Evolutionary conservation across 768 basidiomycete genomes (phyloP), one percentile per base, ranked within the genome.

Genomic region (Amylocystis lapponica): DNA sequence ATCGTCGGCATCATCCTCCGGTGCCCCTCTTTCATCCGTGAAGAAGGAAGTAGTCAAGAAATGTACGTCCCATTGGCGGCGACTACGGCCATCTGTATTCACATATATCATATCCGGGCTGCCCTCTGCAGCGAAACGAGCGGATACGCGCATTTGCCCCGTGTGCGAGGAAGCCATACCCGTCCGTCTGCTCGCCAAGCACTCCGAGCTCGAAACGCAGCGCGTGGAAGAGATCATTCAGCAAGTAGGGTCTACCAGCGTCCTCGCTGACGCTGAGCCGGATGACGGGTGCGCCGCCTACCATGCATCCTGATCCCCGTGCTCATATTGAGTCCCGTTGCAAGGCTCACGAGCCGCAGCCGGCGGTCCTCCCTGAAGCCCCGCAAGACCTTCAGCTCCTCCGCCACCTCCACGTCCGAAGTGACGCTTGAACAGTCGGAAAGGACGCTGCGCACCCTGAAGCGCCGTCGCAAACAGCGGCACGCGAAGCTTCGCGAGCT

Each of bases 71-170:
- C 5, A n/a, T 33, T 14, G n/a, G n/a, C n/a, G n/a, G n/a, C 5
- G 5, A 33, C 13, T 5, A 17, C 19, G 13, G 13, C 31, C 31
- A 17, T 40, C 11, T 9, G 31, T 14, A 10, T 10, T 14, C 20
- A 13, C 17, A 3, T 6, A 12, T 25, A 5, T 4, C 36, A 25
- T 12, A 4, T 31, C 13, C 19, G 9, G 34, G n/a, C 19, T 16
- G 11, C 13, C n/a, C 21, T 20, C 14, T 32, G 7, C 36, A 86
- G 84, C 71, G 3, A 85, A 79, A 59, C 77, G 81, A 33, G 86
- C 82, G 14, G 86, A 88, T 57, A 90, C 84, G 2, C 70, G 79
- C 45, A 67, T 68, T 46, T 91, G 87, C 55, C 88, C 87, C 2
- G 76, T 83, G 29, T 91, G 87, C 62, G 65, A 71, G 12, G 86